phyloP scores from a whole-genome alignment of 208 protist species.

The Leishmania tarentolae region DNA sequence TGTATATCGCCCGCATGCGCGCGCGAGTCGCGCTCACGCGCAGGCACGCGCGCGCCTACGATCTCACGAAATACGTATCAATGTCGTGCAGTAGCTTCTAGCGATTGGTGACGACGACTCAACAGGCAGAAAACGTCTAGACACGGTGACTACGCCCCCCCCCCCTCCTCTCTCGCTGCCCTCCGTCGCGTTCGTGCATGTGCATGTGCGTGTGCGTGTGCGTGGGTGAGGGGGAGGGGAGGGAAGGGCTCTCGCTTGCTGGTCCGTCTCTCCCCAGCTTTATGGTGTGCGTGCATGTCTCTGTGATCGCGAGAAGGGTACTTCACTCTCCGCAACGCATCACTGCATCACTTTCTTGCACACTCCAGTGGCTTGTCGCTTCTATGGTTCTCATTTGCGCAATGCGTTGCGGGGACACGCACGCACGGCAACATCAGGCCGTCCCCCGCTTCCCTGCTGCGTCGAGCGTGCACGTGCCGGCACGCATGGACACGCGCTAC shows the following conservation, averaged over 20 bases:
- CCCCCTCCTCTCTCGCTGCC: too few species aligned
- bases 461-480: background rate
- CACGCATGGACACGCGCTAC: background rate
- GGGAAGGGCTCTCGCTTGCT: too few species aligned
- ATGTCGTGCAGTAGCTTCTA: too few species aligned
- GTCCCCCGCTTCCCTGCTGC: background rate
- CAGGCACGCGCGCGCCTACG: background rate
- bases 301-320: background rate
- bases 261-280: too few species aligned
- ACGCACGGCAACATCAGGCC: too few species aligned
- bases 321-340: background rate
- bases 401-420: too few species aligned
- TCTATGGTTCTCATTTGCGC: background rate
- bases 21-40: background rate
- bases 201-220: too few species aligned
- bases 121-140: too few species aligned
- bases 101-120: background rate
- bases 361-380: too few species aligned
- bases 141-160: background rate
- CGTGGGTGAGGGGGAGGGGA: too few species aligned
- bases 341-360: background rate
- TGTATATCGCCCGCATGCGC: background rate
- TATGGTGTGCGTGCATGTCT: background rate
- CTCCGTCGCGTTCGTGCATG: background rate
- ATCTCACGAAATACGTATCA: too few species aligned